These are phyloP conservation scores for Thermothielavioides terrestris DNA, from an alignment of 495 filamentous ascomycete genomes.

Conservation along the genomic window DNA sequence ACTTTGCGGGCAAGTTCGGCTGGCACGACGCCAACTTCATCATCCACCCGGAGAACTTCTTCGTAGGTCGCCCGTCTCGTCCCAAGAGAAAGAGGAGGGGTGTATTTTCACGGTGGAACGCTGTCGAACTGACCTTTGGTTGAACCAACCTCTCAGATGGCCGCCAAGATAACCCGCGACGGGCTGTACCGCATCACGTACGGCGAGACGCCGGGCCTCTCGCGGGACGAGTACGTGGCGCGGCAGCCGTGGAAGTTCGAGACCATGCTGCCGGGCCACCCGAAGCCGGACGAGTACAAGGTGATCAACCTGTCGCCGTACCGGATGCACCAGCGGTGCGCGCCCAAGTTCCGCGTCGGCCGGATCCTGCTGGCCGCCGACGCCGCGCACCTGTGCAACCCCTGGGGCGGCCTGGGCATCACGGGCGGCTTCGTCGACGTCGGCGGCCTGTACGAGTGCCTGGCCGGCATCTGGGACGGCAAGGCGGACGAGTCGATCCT, in stretches of 20 bases:
- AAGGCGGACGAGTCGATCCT: conserved; percentile 42
- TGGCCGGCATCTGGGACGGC: conserved; percentile 39
- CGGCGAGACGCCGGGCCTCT: conserved; percentile 39
- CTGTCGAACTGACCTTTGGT: too few species aligned
- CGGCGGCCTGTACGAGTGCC: conserved; percentile 41
- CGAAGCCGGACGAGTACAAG: conserved; percentile 43
- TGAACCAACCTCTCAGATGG: conserved; percentile 42
- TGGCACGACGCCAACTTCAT: conserved; percentile 47
- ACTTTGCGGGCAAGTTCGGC: conserved; percentile 19
- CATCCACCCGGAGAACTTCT: conserved; percentile 35
- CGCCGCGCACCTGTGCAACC: conserved; percentile 47
- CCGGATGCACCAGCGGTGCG: conserved; percentile 48
- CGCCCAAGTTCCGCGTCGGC: conserved; percentile 40
- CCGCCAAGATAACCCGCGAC: conserved; percentile 44
- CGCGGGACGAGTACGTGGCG: conserved; percentile 36
- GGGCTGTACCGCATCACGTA: conserved; percentile 51
- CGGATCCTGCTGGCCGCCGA: conserved; percentile 47
- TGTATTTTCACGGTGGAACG: too few species aligned
- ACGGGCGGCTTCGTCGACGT: conserved; percentile 48
- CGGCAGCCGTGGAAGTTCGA: conserved; percentile 42
- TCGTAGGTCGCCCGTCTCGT: neutral
- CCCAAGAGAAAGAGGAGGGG: too few species aligned
- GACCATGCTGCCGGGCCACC: conserved; percentile 45
- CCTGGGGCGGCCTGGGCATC: conserved; percentile 46
- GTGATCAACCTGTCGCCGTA: conserved; percentile 44